phyloP scores from a whole-genome alignment of 345 rosid genomes.

The Erysimum cheiranthoides region DNA sequence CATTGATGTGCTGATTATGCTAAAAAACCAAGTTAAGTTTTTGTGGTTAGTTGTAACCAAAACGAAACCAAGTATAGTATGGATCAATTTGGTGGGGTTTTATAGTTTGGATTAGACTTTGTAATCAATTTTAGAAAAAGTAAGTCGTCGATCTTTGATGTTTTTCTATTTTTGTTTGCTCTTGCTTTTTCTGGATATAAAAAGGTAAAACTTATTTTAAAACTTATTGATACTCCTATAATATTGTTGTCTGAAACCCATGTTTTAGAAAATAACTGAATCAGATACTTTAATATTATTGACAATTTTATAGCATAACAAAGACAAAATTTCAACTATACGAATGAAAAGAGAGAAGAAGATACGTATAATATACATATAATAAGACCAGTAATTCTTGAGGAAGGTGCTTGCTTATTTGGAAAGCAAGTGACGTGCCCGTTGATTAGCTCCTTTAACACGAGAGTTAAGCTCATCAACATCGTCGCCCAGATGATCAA shows the following conservation, averaged over 20 bases:
- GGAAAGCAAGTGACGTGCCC: slow-evolving; percentile 70
- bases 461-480: slow-evolving; percentile 84
- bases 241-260: neutral
- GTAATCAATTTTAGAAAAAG: neutral
- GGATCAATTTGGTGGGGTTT: neutral
- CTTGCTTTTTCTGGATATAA: neutral
- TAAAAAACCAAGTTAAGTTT: no score
- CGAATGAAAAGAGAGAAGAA: neutral
- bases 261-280: neutral
- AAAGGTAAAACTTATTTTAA: neutral
- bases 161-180: neutral
- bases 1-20: neutral
- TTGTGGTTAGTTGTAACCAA: neutral
- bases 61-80: neutral
- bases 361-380: slow-evolving; percentile 6
- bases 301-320: slow-evolving; percentile 37
- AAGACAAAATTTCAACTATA: slow-evolving; percentile 32
- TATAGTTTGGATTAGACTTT: neutral
- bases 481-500: slow-evolving; percentile 76
- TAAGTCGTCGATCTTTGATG: no score
- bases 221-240: no score
- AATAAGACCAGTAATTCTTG: neutral
- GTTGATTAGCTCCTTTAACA: slow-evolving; percentile 87
- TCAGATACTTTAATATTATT: neutral
- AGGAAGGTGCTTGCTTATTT: slow-evolving; percentile 52